Evolutionary conservation across 208 protist genomes (phyloP).

Genomic region (Porcisia deanei): DNA sequence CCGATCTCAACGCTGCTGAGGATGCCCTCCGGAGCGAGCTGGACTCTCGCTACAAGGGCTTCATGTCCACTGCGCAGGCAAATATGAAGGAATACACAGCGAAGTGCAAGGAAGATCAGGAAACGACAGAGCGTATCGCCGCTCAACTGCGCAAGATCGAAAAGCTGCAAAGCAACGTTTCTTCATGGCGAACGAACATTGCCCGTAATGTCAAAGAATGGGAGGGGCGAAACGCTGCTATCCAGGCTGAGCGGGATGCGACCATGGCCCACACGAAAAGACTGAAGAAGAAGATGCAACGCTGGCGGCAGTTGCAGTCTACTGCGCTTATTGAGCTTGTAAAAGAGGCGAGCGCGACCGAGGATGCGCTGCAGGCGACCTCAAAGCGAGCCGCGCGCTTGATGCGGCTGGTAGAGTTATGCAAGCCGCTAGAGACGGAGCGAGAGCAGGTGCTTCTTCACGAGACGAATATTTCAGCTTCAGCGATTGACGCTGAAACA

Average conservation of each 20-base stretch:
- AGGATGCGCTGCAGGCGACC: constrained; percentile 71
- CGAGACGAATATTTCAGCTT: constrained; percentile 71
- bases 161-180: constrained; percentile 92
- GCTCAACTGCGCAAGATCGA: constrained; percentile 94
- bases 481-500: constrained; percentile 78
- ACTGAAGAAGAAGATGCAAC: constrained; percentile 94
- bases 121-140: constrained; percentile 90
- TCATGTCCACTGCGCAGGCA: constrained; percentile 90
- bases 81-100: constrained; percentile 96
- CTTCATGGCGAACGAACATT: constrained; percentile 91
- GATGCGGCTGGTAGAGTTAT: constrained; percentile 93
- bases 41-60: constrained; percentile 89
- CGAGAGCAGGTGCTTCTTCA: constrained; percentile 93
- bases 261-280: constrained; percentile 90
- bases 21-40: constrained; percentile 78
- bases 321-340: constrained; percentile 89
- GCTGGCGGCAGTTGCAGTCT: constrained; percentile 88
- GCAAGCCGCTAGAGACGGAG: constrained; percentile 95
- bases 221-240: constrained; percentile 91
- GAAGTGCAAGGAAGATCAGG: constrained; percentile 94
- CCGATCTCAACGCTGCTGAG: constrained; percentile 65
- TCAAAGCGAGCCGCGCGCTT: constrained; percentile 86
- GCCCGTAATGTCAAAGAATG: constrained; percentile 89
- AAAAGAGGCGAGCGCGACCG: constrained; percentile 82
- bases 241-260: constrained; percentile 93